phyloP scores from a whole-genome alignment of 257 asterid species.

The Sherardia arvensis region DNA sequence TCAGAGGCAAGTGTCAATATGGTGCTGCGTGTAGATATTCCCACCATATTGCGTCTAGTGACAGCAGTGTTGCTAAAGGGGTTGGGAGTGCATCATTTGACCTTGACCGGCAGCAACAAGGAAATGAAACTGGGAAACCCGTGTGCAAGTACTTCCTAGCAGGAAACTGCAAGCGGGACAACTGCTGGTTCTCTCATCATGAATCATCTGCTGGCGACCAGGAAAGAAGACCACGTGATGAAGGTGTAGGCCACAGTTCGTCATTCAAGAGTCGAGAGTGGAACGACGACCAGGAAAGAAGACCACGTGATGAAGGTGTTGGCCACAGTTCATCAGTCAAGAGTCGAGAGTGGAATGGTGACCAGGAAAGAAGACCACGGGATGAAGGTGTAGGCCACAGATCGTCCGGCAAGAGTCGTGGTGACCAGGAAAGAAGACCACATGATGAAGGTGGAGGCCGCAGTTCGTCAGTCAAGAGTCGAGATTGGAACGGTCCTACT shows the following conservation, averaged over 20 bases:
- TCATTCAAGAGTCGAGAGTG: conserved; percentile 15
- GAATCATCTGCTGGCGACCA: conserved; percentile 22
- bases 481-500: conserved; percentile 30
- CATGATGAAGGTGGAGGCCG: conserved; percentile 28
- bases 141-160: conserved; percentile 60
- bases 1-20: conserved; percentile 63
- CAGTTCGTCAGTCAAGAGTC: conserved; percentile 24
- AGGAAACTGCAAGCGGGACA: conserved; percentile 52
- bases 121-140: conserved; percentile 31
- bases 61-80: conserved; percentile 25
- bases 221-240: conserved; percentile 35
- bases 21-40: conserved; percentile 76
- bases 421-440: conserved; percentile 28
- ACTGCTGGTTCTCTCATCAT: conserved; percentile 64
- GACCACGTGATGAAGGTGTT: conserved; percentile 30
- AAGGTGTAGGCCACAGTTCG: conserved; percentile 22
- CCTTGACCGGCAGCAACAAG: conserved; percentile 28
- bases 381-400: conserved; percentile 27
- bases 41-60: conserved; percentile 45
- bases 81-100: conserved; percentile 32
- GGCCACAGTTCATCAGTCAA: conserved; percentile 25
- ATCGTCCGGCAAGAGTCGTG: conserved; percentile 25
- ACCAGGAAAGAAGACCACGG: conserved; percentile 28
- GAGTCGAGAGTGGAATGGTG: conserved; percentile 2
- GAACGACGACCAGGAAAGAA: conserved; percentile 23